Percentiles rank a stretch among this genome's conserved stretches.
Conservation (phyloP, 495 filamentous ascomycete species). For the Neurospora intermedia region DNA sequence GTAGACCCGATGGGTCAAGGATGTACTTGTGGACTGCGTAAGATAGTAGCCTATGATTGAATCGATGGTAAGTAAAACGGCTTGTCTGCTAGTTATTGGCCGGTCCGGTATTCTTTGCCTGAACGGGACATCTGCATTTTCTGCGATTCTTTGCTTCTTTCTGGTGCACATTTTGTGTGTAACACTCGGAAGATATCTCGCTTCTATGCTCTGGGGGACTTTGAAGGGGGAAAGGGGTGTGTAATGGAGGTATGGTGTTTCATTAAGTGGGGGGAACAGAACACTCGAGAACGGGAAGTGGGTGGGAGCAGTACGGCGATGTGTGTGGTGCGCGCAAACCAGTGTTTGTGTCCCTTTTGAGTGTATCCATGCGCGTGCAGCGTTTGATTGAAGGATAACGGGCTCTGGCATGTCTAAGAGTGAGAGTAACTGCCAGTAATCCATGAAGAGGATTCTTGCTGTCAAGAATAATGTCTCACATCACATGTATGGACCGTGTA, state of each 20-base stretch:
- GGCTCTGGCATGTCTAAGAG: background rate
- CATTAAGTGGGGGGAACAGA: constrained; percentile 18
- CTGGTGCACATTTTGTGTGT: background rate
- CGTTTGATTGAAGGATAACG: constrained; percentile 1
- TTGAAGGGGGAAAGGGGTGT: constrained; percentile 5
- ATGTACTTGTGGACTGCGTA: constrained; percentile 55
- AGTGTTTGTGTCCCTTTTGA: background rate
- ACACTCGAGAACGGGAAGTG: background rate
- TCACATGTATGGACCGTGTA: background rate
- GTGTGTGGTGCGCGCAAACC: constrained; percentile 1
- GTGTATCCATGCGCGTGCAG: background rate
- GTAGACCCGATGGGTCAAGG: constrained; percentile 56
- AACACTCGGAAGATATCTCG: background rate
- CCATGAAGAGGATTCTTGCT: background rate
- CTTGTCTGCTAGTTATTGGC: background rate
- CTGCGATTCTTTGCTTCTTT: background rate
- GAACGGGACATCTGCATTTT: background rate
- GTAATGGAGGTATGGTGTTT: constrained; percentile 7
- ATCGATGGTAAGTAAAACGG: background rate
- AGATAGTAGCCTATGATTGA: constrained; percentile 53
- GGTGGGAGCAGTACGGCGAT: background rate
- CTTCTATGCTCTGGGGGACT: background rate
- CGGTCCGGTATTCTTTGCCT: background rate
- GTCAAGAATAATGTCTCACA: background rate
- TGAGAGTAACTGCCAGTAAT: background rate